Percentiles rank a stretch among this genome's conserved stretches.
Evolutionary conservation across 495 filamentous ascomycete genomes (phyloP).

Genomic region (Pyrenopolyporus hunteri): DNA sequence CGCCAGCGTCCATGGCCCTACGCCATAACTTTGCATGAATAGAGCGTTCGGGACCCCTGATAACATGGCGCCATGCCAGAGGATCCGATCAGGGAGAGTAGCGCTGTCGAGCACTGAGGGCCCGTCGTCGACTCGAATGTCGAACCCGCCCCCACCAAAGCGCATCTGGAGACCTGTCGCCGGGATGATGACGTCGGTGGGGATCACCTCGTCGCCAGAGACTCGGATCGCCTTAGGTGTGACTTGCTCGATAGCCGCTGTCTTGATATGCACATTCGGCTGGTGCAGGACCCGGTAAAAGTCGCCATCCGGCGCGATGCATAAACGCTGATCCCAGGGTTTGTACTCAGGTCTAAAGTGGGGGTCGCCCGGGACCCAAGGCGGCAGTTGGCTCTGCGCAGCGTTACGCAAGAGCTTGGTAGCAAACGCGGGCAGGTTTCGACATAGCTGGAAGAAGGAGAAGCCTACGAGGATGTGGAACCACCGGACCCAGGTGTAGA

Average conservation of each 20-base stretch:
- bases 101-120: slow-evolving; percentile 47
- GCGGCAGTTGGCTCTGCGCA: slow-evolving; percentile 61
- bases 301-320: slow-evolving; percentile 72
- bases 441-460: slow-evolving; percentile 54
- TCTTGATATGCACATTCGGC: slow-evolving; percentile 63
- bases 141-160: slow-evolving; percentile 57
- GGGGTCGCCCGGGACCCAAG: slow-evolving; percentile 60
- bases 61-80: slow-evolving; percentile 67
- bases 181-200: slow-evolving; percentile 75
- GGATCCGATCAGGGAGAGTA: slow-evolving; percentile 54
- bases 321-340: slow-evolving; percentile 77
- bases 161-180: slow-evolving; percentile 72
- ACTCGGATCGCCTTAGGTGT: slow-evolving; percentile 60
- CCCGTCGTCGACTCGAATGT: slow-evolving; percentile 59
- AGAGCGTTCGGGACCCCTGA: slow-evolving; percentile 64
- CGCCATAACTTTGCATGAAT: slow-evolving; percentile 63
- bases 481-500: no score
- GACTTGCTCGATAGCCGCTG: slow-evolving; percentile 69
- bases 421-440: slow-evolving; percentile 45
- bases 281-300: slow-evolving; percentile 71
- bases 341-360: slow-evolving; percentile 77
- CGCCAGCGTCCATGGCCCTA: slow-evolving; percentile 65
- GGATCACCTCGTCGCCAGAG: slow-evolving; percentile 59
- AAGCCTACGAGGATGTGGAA: no score
- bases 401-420: slow-evolving; percentile 48